Conservation (phyloP, 1,284 basidiomycete species). For the Waitea zeae region DNA sequence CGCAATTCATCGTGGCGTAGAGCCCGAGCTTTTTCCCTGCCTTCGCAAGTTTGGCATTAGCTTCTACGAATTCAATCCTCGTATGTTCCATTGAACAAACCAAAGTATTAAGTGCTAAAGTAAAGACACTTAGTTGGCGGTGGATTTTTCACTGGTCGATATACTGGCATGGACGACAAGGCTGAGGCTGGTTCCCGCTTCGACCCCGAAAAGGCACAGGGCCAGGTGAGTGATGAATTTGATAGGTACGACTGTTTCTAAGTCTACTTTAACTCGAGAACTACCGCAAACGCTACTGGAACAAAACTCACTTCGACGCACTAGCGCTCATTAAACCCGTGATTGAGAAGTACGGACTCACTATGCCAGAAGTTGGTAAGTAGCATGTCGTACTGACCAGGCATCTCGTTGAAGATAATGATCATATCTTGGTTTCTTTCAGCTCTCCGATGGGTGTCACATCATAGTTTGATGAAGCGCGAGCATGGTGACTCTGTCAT, state of each 20-base stretch:
- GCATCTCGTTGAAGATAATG: neutral
- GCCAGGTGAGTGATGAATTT: slow-evolving; percentile 15
- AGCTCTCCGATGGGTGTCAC: slow-evolving; percentile 26
- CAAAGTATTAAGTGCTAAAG: neutral
- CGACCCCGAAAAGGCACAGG: slow-evolving; percentile 17
- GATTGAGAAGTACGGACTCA: slow-evolving; percentile 17
- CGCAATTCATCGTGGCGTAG: slow-evolving; percentile 10
- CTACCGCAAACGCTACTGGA: slow-evolving; percentile 14
- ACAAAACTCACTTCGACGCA: slow-evolving; percentile 21
- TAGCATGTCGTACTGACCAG: neutral
- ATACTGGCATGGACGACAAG: slow-evolving; percentile 14
- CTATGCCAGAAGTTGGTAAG: slow-evolving; percentile 17
- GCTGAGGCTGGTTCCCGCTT: slow-evolving; percentile 25
- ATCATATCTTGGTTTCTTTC: neutral
- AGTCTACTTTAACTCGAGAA: no score
- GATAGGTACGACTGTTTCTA: no score
- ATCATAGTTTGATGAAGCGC: slow-evolving; percentile 21
- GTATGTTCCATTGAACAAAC: slow-evolving; percentile 4
- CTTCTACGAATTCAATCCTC: slow-evolving; percentile 12
- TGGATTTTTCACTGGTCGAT: slow-evolving; percentile 24
- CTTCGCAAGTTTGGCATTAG: slow-evolving; percentile 13
- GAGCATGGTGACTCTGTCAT: slow-evolving; percentile 22
- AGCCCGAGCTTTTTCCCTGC: slow-evolving; percentile 17
- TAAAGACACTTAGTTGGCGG: slow-evolving; percentile 17
- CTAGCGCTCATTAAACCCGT: slow-evolving; percentile 15